A percentile compares a stretch with the other conserved stretches of the same genome.
Conservation (phyloP, 192 early-diverging fungal genomes). For the Paraglomus brasilianum region DNA sequence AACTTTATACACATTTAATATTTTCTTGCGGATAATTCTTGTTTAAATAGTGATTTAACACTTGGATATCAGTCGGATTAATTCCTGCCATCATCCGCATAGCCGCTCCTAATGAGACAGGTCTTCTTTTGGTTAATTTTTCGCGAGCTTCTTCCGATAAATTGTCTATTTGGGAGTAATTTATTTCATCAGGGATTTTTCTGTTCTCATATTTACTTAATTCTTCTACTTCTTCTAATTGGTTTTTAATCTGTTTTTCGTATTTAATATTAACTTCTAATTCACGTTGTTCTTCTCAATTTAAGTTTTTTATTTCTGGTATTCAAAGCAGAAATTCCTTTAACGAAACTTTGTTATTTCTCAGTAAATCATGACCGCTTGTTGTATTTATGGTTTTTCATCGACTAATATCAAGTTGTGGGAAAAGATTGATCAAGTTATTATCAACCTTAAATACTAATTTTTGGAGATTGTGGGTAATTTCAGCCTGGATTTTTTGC, state of each 20-base stretch:
- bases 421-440: background rate
- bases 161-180: slow-evolving; percentile 13
- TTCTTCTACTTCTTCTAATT: slow-evolving; percentile 4
- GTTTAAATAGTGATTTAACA: slow-evolving; percentile 15
- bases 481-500: slow-evolving; percentile 1
- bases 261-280: slow-evolving; percentile 16
- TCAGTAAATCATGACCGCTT: slow-evolving; percentile 8
- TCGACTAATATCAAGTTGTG: background rate
- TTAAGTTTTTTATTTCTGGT: background rate
- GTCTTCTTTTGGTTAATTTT: slow-evolving; percentile 17
- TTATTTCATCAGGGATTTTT: background rate
- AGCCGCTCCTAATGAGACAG: background rate
- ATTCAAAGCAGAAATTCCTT: slow-evolving; percentile 10
- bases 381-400: slow-evolving; percentile 1
- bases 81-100: background rate
- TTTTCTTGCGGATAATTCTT: too few species aligned
- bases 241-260: background rate
- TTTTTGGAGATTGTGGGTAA: slow-evolving; percentile 10
- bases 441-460: slow-evolving; percentile 1
- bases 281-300: slow-evolving; percentile 15
- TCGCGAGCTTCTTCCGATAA: slow-evolving; percentile 1
- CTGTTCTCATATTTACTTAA: slow-evolving; percentile 2
- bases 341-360: background rate
- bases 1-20: too few species aligned
- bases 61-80: slow-evolving; percentile 17